Evolutionary conservation across 495 filamentous ascomycete species (phyloP), one percentile per base, ranked within the genome.

Genomic region (Viridothelium virens): DNA sequence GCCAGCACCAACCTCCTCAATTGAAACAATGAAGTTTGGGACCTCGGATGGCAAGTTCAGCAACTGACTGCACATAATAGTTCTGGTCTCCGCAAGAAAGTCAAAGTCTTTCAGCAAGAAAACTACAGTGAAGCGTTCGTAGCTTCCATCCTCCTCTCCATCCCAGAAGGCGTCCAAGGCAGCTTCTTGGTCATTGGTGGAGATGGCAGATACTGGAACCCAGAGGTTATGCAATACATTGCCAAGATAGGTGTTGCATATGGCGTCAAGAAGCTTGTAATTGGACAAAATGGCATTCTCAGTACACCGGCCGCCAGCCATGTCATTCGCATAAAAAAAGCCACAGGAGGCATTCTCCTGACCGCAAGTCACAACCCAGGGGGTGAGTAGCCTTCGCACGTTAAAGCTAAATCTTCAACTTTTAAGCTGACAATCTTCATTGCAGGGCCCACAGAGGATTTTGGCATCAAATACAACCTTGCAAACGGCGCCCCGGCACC

Each of bases 381-480:
- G 77, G 94, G 92, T 96, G 81, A 78, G 88, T 81, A 34, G 50
- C 53, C 7, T 59, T 34, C 2, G 62, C 16, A 48, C 0, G 14
- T 11, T 36, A 7, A 3, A 5, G 1, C 7, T 34, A 2, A 9
- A 33, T 34, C 3, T 34, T 1, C 53, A 6, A 31, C 65, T 18
- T 16, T 53, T 37, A 53, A 34, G 53, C 34, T 59, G 14, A 59
- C 31, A 14, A 36, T 14, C 3, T 18, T 2, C 14, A 59, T 18
- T 7, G 37, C 71, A 97, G 92, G 94, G 36, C 95, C 95, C 61
- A 86, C 85, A 67, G 86, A 91, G 76, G 94, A 98, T 79, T 97
- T 97, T 66, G 94, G 94, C 65, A 97, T 98, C 87, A 98, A 98
- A 80, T 98, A 98, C 83, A 98, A 98, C 82, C 82, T 98, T 62